A percentile compares a stretch with the other conserved stretches of the same genome.
Evolutionary conservation across 2,329 filamentous ascomycete species (phyloP).

Genomic region (Lachnellula willkommii): DNA sequence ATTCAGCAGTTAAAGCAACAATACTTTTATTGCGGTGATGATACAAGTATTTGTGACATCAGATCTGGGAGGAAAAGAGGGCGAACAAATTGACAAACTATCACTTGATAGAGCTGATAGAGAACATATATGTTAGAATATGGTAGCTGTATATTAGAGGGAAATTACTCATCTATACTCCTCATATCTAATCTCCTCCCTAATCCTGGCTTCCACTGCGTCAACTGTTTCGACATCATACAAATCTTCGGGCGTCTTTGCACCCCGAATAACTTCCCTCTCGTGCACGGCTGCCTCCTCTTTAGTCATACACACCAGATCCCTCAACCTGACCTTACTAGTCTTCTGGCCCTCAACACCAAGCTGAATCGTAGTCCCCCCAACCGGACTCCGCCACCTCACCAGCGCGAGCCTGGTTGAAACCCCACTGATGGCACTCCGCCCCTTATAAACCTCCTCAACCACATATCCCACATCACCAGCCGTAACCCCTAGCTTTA

Average conservation of each 20-base stretch:
- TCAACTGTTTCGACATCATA: conserved; percentile 66
- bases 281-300: conserved; percentile 81
- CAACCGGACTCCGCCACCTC: conserved; percentile 66
- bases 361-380: conserved; percentile 53
- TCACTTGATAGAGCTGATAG: not conserved
- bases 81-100: not conserved
- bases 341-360: conserved; percentile 70
- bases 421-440: conserved; percentile 77
- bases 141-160: not conserved
- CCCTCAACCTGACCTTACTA: conserved; percentile 60
- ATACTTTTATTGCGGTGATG: too few relatives aligned
- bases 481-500: conserved; percentile 72
- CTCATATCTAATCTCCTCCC: conserved; percentile 61
- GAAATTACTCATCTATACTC: conserved; percentile 39
- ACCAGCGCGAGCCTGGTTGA: conserved; percentile 73
- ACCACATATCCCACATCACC: conserved; percentile 82
- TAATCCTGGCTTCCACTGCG: conserved; percentile 59
- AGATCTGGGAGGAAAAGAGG: too few relatives aligned
- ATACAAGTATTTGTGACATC: too few relatives aligned
- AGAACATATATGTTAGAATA: not conserved
- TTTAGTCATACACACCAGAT: conserved; percentile 88
- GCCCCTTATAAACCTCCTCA: conserved; percentile 82
- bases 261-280: conserved; percentile 67
- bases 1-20: too few relatives aligned
- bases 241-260: conserved; percentile 62